A percentile compares a stretch with the other conserved stretches of the same genome.
These are phyloP conservation scores for Plenodomus tracheiphilus DNA, from an alignment of 2,329 filamentous ascomycete genomes.

Conservation along the genomic window DNA sequence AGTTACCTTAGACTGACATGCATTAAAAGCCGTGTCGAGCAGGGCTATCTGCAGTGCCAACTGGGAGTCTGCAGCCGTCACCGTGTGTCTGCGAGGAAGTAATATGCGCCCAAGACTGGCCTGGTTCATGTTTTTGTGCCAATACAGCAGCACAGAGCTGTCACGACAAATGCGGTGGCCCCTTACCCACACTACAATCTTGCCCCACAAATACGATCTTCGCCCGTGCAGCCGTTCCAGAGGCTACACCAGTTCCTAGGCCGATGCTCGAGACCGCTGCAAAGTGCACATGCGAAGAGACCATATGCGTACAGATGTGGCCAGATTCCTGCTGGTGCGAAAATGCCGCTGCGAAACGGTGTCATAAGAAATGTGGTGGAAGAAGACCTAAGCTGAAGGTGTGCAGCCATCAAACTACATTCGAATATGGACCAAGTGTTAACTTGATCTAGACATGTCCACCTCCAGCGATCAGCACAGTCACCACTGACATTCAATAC, in stretches of 20 bases:
- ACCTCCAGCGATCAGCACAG: not conserved
- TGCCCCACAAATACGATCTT: slow-evolving; percentile 11
- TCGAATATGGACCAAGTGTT: too few relatives aligned
- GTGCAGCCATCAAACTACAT: not conserved
- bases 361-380: slow-evolving; percentile 33
- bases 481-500: not conserved
- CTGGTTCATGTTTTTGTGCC: slow-evolving; percentile 34
- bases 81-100: slow-evolving; percentile 22
- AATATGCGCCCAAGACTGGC: slow-evolving; percentile 27
- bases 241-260: slow-evolving; percentile 3
- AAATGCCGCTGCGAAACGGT: slow-evolving; percentile 24
- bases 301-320: slow-evolving; percentile 23
- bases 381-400: slow-evolving; percentile 12
- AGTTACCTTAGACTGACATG: not conserved
- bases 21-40: not conserved
- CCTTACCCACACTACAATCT: slow-evolving; percentile 11
- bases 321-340: slow-evolving; percentile 37
- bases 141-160: slow-evolving; percentile 28
- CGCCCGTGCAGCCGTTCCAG: slow-evolving; percentile 2
- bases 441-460: too few relatives aligned
- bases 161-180: slow-evolving; percentile 34
- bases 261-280: not conserved
- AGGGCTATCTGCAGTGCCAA: too few relatives aligned
- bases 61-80: too few relatives aligned
- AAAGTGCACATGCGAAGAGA: slow-evolving; percentile 26